These are phyloP conservation scores for Aegilops sharonensis DNA, from an alignment of 176 grass and related monocot genomes.

Conservation along the genomic window DNA sequence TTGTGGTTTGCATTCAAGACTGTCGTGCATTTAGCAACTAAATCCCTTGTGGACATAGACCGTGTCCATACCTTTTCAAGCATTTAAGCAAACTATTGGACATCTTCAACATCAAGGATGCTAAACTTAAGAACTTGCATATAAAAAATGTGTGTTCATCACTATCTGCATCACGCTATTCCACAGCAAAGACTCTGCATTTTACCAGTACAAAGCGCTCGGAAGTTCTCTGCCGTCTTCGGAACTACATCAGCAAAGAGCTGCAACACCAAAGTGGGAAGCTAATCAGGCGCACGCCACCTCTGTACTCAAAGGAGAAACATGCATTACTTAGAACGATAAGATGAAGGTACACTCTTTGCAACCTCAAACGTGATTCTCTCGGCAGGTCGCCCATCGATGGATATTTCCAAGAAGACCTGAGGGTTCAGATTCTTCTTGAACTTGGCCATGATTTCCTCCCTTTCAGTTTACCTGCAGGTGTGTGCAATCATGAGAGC, in stretches of 20 bases:
- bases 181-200: conserved; percentile 5
- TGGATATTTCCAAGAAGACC: conserved; percentile 68
- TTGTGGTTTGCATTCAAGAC: conserved; percentile 9
- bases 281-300: background rate
- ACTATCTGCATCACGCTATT: background rate
- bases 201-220: conserved; percentile 82
- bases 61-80: background rate
- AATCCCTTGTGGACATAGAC: background rate
- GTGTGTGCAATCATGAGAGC: background rate
- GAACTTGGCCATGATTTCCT: conserved; percentile 42
- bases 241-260: conserved; percentile 65
- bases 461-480: conserved; percentile 23
- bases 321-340: background rate
- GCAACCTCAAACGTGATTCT: conserved; percentile 62
- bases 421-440: conserved; percentile 46
- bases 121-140: background rate
- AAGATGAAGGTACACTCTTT: conserved; percentile 7
- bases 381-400: conserved; percentile 22
- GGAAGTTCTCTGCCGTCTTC: conserved; percentile 67
- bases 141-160: background rate
- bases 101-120: background rate
- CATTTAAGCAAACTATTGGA: background rate
- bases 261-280: conserved; percentile 30
- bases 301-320: background rate
- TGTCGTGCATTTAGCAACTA: background rate